Evolutionary conservation across 176 grass and related monocot genomes (phyloP), one percentile per base, ranked within the genome.

Genomic region (Elaeis guineensis): DNA sequence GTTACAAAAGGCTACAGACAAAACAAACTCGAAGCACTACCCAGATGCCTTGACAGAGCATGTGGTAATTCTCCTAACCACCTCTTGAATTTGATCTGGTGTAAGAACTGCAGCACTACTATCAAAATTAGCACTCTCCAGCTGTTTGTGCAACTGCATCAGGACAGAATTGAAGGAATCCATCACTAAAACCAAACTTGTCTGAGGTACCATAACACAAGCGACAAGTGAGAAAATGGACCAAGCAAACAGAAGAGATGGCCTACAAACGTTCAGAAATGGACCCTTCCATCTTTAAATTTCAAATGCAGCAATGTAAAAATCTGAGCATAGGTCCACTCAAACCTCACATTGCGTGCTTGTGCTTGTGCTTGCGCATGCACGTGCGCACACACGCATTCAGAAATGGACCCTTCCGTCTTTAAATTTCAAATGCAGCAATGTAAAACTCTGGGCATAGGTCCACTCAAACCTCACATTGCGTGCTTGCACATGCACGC

Each of bases 91-190:
- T 72, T 77, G 74, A 62, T 79, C 63, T 1, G 51, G 19, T 62
- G 73, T 74, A 57, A 88, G 77, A 72, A 94, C 64, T 0, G 77
- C 79, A 8, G 54, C 71, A 64, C 55, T 76, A 53, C 52, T 23
- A n/a, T 84, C 84, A 49, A 88, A 94, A 76, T 94, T 79, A 48
- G 66, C 71, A 69, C 57, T 20, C 71, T 84, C 80, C 66, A 82
- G 62, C 50, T 82, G 73, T 28, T 77, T 73, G 56, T 12, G 62
- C 49, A 94, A 49, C 89, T 94, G 84, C 68, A 84, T 23, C 53
- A 59, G 35, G 35, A 44, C 35, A 44, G 11, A 44, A 44, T 44
- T 44, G 9, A 44, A 44, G 1, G 35, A 44, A 44, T 44, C 35
- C 9, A 44, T 14, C 35, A 44, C 35, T 44, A 44, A 44, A 44